Evolutionary conservation across 1,284 basidiomycete genomes (phyloP).

Genomic region (Cronartium ribicola): DNA sequence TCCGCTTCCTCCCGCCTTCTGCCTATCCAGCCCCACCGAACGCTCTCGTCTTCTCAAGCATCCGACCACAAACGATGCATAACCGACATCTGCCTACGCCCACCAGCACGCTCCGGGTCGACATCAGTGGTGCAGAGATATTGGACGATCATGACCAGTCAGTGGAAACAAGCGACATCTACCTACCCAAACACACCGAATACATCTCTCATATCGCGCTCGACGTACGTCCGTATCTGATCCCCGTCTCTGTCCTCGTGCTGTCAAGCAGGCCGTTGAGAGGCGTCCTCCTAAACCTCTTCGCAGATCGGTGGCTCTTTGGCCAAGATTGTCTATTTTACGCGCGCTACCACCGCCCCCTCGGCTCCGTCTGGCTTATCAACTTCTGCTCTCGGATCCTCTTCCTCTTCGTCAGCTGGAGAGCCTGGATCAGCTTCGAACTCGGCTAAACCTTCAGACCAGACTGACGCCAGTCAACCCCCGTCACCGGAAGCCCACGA

Average conservation of each 20-base stretch:
- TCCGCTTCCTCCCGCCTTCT: too few relatives aligned
- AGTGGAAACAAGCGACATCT: slow-evolving; percentile 62
- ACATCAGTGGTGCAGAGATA: slow-evolving; percentile 30
- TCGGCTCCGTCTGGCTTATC: slow-evolving; percentile 59
- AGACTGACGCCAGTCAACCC: slow-evolving; percentile 42
- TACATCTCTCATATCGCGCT: slow-evolving; percentile 32
- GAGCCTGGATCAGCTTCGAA: slow-evolving; percentile 1
- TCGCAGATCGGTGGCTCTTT: slow-evolving; percentile 87
- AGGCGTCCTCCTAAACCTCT: neutral
- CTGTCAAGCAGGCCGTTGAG: too few relatives aligned
- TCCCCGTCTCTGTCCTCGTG: neutral
- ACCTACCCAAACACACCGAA: slow-evolving; percentile 91
- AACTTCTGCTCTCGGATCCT: slow-evolving; percentile 11
- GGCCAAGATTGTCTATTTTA: slow-evolving; percentile 98
- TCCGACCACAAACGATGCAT: neutral
- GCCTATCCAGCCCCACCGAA: too few relatives aligned
- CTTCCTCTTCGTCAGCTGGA: slow-evolving; percentile 9
- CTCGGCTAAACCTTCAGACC: slow-evolving; percentile 41
- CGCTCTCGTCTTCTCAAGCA: too few relatives aligned
- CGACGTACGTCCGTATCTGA: slow-evolving; percentile 71
- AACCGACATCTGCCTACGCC: slow-evolving; percentile 20
- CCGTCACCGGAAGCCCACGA: slow-evolving; percentile 40
- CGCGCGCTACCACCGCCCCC: slow-evolving; percentile 67
- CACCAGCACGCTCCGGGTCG: slow-evolving; percentile 29
- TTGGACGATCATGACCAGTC: slow-evolving; percentile 28